These are phyloP conservation scores for Catenaria anguillulae DNA, from an alignment of 371 early-diverging fungal genomes.

Conservation along the genomic window DNA sequence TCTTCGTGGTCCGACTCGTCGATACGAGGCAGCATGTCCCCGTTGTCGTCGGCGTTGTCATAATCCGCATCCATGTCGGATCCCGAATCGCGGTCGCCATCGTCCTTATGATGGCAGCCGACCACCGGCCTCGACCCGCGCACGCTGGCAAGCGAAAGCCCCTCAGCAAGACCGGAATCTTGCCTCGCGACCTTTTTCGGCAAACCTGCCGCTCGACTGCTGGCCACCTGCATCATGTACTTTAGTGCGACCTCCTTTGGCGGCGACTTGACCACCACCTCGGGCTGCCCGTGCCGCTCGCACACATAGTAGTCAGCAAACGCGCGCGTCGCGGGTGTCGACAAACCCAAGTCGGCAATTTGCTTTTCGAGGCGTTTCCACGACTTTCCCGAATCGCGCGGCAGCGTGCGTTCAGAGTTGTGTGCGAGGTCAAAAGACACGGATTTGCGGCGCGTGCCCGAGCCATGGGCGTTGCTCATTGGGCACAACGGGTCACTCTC, in stretches of 20 bases:
- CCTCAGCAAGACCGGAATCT: no score
- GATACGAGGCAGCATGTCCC: no score
- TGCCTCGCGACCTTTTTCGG: no score
- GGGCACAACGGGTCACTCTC: no score
- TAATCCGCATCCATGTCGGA: neutral
- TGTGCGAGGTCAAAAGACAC: neutral
- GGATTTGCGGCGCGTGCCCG: neutral
- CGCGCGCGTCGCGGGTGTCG: neutral
- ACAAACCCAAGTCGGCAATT: neutral
- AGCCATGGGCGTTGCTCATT: neutral
- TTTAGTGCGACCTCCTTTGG: neutral
- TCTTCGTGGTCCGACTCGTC: neutral
- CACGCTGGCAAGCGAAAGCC: neutral
- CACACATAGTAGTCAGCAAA: neutral
- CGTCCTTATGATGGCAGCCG: neutral
- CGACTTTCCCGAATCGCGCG: conserved; percentile 3
- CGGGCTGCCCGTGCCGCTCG: conserved; percentile 2
- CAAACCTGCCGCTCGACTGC: neutral
- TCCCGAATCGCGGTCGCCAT: neutral
- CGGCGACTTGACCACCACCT: neutral
- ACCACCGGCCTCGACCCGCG: no score
- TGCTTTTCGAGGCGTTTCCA: neutral
- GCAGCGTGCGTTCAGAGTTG: conserved; percentile 2
- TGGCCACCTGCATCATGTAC: neutral
- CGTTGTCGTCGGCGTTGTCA: neutral